Base-by-base conservation (phyloP, 2,329 filamentous ascomycete genomes). In the Septoria petroselini region DNA sequence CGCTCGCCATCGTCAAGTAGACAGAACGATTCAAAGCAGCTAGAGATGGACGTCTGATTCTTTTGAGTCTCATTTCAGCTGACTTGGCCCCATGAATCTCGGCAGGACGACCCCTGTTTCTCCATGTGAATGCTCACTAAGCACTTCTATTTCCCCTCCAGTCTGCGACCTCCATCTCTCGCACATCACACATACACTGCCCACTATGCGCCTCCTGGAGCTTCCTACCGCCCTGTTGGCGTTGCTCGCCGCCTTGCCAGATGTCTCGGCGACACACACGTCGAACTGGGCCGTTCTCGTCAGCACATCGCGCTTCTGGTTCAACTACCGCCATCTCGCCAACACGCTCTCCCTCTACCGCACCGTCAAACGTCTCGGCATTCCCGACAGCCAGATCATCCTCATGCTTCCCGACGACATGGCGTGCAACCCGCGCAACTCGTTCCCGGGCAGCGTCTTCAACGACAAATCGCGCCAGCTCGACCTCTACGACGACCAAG, bases 361-460 rank as follows among this genome's bases (percentile, higher is more conserved):
- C 51, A 98, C 93, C 50, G 93, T 98, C 57, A 98, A 98, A 75
- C 88, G 93, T 9, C 83, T 98, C 30, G 93, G 93, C 40, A 98
- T 98, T 53, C 93, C 93, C 29, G 93, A 98, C 72, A 95, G 89
- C 43, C 93, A 98, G 70, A 98, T 98, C 72, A 97, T 98, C 68
- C 86, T 98, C 60, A 97, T 98, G 91, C 82, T 98, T n/a, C 93
- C 93, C 17, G 93, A 98, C 70, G 93, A 98, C 74, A 97, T 98
- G 89, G 93, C 93, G 31, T 98, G 93, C 78, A 98, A 98, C 72
- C 93, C 93, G 25, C 89, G 93, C 64, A 98, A 98, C 69, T 90
- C 91, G 41, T 98, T 98, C 70, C 91, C 93, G 0, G 93, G 93
- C 44, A 96, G 91, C 45, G 93, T 98, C 23, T 98, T 97, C 79